Evolutionary conservation across 768 basidiomycete genomes (phyloP), one percentile per base, ranked within the genome.

Genomic region (Fomitopsis serialis): DNA sequence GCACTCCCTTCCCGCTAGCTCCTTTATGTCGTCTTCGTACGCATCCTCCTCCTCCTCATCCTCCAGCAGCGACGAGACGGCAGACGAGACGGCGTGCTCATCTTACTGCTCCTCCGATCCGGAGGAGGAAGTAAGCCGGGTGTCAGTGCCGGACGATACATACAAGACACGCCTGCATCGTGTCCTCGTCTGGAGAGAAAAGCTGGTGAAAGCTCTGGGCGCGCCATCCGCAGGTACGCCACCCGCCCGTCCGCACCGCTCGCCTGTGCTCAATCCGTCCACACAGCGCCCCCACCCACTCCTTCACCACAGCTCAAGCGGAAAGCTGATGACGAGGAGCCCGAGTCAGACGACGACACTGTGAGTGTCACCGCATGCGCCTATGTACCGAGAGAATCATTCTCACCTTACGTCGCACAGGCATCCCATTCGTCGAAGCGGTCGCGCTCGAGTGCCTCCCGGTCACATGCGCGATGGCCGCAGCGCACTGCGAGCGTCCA

Each of bases 41-140:
- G 72, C 69, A 5, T 66, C 68, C 23, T 63, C 56, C 25, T 69
- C 67, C 24, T 66, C 68, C 23, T 63, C 56, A 23, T 69, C 67
- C 24, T 6, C 6, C 29, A 32, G 29, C 70, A 62, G 5, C 67
- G 75, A 65, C 8, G 69, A 68, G 43, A 61, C 60, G 43, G 60
- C 57, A 40, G 78, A 78, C n/a, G 63, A 65, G 29, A 60, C 65
- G n/a, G 70, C 67, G 23, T 76, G 75, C 66, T 76, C 81, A 0
- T 87, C 85, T 0, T 89, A 88, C 58, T 89, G 87, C 74, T 89
- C 87, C 19, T 89, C 86, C 19, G 79, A 80, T 58, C 55, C 73
- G 66, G 22, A 63, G 54, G 53, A 63, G 21, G 60, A 58, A 48
- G 58, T 42, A 17, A n/a, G 45, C 45, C 35, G 51, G 23, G 57